phyloP scores from a whole-genome alignment of 257 asterid species.

The Nicotiana tomentosiformis region DNA sequence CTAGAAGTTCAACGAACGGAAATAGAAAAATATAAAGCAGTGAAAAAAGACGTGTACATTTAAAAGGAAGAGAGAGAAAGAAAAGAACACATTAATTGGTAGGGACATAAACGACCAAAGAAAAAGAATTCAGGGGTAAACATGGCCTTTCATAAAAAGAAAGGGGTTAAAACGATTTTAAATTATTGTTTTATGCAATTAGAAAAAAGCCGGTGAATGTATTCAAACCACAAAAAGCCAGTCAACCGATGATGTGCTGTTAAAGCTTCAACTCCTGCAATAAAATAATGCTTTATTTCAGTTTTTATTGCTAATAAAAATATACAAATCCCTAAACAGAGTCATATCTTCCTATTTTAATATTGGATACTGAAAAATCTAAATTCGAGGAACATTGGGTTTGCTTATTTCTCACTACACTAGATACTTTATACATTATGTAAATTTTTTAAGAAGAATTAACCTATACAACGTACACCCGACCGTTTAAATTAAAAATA shows the following conservation, averaged over 20 bases:
- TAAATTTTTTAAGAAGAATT: background rate
- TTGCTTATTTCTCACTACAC: constrained; percentile 6
- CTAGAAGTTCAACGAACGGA: background rate
- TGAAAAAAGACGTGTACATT: background rate
- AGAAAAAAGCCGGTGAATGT: background rate
- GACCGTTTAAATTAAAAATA: background rate
- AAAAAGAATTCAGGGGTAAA: background rate
- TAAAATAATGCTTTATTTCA: constrained; percentile 4
- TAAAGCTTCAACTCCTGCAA: constrained; percentile 19
- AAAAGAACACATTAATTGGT: background rate
- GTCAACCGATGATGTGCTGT: constrained; percentile 26
- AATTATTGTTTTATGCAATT: background rate
- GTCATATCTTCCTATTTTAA: background rate
- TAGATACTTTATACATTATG: background rate
- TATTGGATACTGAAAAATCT: background rate
- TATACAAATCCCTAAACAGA: constrained; percentile 17
- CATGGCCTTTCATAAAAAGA: background rate
- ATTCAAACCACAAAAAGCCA: constrained; percentile 11
- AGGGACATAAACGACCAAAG: background rate
- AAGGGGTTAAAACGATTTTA: background rate
- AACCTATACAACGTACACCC: too few relatives aligned
- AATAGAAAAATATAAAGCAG: background rate
- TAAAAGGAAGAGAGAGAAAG: background rate
- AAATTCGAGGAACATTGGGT: constrained; percentile 7
- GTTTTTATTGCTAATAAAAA: background rate